These are phyloP conservation scores for Tricholoma sp. DNA, from an alignment of 768 basidiomycete species.

Conservation along the genomic window DNA sequence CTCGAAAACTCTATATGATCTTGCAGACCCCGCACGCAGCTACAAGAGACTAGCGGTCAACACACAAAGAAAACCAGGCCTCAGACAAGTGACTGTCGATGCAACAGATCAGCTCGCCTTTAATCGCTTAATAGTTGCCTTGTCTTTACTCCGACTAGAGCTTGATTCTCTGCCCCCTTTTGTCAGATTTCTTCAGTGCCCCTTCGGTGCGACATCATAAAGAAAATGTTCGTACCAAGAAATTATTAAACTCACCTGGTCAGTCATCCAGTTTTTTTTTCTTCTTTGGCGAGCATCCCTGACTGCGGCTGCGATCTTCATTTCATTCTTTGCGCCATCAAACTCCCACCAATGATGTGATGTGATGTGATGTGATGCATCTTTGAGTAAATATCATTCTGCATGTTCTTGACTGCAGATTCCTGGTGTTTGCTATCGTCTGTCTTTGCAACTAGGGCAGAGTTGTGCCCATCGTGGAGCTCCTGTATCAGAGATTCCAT, in stretches of 20 bases:
- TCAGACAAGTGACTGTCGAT: not conserved
- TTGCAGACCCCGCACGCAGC: constrained; percentile 74
- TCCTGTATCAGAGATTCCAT: not conserved
- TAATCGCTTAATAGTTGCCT: constrained; percentile 68
- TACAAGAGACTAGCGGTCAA: constrained; percentile 50
- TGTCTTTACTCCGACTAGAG: constrained; percentile 48
- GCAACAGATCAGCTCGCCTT: constrained; percentile 45
- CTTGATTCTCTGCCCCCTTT: constrained; percentile 24
- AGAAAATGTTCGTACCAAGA: not conserved
- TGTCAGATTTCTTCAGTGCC: not conserved
- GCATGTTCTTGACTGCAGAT: not conserved
- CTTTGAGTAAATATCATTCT: not conserved
- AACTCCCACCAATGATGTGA: not conserved
- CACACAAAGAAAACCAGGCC: not conserved
- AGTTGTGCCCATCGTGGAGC: not conserved
- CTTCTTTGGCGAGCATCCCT: constrained; percentile 50
- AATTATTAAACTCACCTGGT: not conserved
- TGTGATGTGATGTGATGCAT: not conserved
- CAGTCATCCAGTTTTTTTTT: not conserved
- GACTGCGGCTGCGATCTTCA: constrained; percentile 54
- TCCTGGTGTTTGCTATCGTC: not conserved
- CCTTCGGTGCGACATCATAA: not conserved
- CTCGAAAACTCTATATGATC: constrained; percentile 67
- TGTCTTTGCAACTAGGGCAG: not conserved
- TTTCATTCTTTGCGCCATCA: constrained; percentile 39